phyloP scores from a whole-genome alignment of 345 rosid genomes.

The Garcia nutans region DNA sequence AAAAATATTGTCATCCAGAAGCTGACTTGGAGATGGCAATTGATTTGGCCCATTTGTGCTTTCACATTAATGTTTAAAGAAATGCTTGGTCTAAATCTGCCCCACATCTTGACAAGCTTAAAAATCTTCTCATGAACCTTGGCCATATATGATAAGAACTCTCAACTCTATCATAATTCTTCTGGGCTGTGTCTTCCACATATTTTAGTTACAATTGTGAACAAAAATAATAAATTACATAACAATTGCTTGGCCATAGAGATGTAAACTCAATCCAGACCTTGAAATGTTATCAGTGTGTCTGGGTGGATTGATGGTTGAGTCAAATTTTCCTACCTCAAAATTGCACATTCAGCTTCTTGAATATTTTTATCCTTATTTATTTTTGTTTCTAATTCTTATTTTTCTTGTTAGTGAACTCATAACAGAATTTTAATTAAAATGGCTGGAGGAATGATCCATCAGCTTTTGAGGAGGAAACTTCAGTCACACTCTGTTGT shows the following conservation, averaged over 20 bases:
- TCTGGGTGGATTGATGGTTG: not conserved
- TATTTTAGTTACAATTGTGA: not conserved
- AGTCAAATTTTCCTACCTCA: not conserved
- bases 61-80: not conserved
- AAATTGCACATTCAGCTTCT: slow-evolving; percentile 4
- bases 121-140: not conserved
- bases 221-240: no score
- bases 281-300: not conserved
- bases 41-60: not conserved
- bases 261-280: not conserved
- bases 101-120: not conserved
- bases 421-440: slow-evolving; percentile 38
- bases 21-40: not conserved
- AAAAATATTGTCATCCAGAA: no score
- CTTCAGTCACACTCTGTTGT: slow-evolving; percentile 66
- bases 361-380: not conserved
- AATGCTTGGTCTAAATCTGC: not conserved
- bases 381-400: not conserved
- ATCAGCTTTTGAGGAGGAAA: slow-evolving; percentile 82
- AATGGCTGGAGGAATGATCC: slow-evolving; percentile 95
- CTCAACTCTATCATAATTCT: not conserved
- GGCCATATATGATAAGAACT: not conserved
- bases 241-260: not conserved
- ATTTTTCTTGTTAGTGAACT: slow-evolving; percentile 26
- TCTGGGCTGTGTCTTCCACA: not conserved